Evolutionary conservation across 139 green algal genomes (phyloP).

Genomic region (Chlamydomonas asymmetrica): DNA sequence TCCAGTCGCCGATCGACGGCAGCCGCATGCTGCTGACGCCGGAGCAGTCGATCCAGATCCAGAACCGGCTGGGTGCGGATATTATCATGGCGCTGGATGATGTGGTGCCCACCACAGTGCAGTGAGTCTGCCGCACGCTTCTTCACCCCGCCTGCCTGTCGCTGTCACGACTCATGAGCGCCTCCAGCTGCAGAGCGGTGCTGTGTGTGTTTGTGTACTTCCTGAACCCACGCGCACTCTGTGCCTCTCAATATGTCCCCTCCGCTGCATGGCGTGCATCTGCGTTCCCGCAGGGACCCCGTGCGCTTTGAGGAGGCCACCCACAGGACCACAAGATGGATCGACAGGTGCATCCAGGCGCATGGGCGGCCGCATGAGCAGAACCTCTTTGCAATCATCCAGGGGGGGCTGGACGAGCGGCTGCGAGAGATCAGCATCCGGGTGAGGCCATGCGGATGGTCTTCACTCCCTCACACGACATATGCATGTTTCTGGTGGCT

Average conservation of each 20-base stretch:
- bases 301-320: conserved; percentile 91
- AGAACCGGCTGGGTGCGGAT: conserved; percentile 77
- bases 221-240: conserved; percentile 10
- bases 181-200: too few relatives aligned
- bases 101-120: conserved; percentile 86
- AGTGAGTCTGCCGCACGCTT: too few relatives aligned
- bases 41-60: conserved; percentile 90
- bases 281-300: conserved; percentile 29
- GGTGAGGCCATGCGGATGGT: conserved; percentile 12
- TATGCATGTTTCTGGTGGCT: too few relatives aligned
- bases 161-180: too few relatives aligned
- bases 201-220: too few relatives aligned
- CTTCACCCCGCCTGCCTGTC: too few relatives aligned
- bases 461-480: too few relatives aligned
- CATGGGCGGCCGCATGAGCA: conserved; percentile 83
- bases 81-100: conserved; percentile 98
- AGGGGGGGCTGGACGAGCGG: conserved; percentile 47
- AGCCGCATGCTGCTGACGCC: conserved; percentile 92
- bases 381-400: conserved; percentile 91
- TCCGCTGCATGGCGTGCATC: conserved; percentile 11
- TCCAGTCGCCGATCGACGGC: conserved; percentile 84
- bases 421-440: conserved; percentile 72
- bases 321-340: conserved; percentile 87
- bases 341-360: conserved; percentile 93
- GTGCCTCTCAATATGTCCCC: not conserved